phyloP scores from a whole-genome alignment of 305 asterid genomes.

The Fraxinus albicans region DNA sequence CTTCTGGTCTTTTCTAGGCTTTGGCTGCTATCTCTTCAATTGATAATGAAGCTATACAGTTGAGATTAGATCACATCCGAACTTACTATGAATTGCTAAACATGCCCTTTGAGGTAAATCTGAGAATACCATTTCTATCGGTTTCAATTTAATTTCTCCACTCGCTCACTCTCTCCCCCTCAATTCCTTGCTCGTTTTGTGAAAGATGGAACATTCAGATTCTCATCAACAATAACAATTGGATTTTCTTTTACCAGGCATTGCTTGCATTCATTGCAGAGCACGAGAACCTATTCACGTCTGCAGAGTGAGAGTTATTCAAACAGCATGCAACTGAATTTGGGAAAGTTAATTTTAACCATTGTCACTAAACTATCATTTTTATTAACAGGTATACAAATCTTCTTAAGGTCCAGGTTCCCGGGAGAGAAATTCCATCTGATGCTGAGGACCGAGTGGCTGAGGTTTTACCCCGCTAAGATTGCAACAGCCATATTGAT shows the following conservation, averaged over 20 bases:
- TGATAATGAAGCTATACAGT: slow-evolving; percentile 77
- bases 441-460: slow-evolving; percentile 80
- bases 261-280: slow-evolving; percentile 87
- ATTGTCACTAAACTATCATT: background rate
- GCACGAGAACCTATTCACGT: slow-evolving; percentile 70
- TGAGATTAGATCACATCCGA: slow-evolving; percentile 82
- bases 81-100: slow-evolving; percentile 88
- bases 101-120: slow-evolving; percentile 95
- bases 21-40: slow-evolving; percentile 90
- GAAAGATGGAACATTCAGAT: background rate
- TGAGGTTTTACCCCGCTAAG: slow-evolving; percentile 54
- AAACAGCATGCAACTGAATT: slow-evolving; percentile 1
- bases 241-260: slow-evolving; percentile 54
- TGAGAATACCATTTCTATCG: slow-evolving; percentile 7
- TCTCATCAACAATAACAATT: slow-evolving; percentile 15
- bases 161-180: background rate
- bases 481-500: background rate
- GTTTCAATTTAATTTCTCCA: background rate
- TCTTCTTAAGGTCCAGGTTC: slow-evolving; percentile 81
- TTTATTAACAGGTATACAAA: slow-evolving; percentile 56
- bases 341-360: background rate
- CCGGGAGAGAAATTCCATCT: slow-evolving; percentile 86
- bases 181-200: background rate
- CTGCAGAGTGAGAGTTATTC: slow-evolving; percentile 77
- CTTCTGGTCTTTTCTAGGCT: slow-evolving; percentile 52